Base-by-base conservation (phyloP, 495 filamentous ascomycete species). In the Saxophila tyrrhenica region DNA sequence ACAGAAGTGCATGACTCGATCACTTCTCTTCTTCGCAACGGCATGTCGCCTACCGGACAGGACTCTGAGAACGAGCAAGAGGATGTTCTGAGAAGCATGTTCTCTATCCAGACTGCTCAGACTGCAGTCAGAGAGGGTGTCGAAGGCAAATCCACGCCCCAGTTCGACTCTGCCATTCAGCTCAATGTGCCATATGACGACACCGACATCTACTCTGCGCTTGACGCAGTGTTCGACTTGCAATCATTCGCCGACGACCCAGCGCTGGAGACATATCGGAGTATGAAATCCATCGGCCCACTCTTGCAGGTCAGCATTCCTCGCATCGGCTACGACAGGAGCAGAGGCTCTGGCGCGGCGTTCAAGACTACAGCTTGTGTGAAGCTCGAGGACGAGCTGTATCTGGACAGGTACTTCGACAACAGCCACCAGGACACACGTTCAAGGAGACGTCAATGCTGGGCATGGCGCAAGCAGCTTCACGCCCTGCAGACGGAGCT, bases 1-100 rank as follows among this genome's bases (percentile, higher is more conserved):
- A 89, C 86, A 10, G 92, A 98, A 66, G 90, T 95, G 38, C 90
- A 95, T 65, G 87, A 87, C 39, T 90, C 92, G 64, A 83, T 94
- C 21, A 77, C 94, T 35, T 89, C 90, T 59, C 86, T 91, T 39
- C 75, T 95, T n/a, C 82, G 87, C 64, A 88, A 86, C 57, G 90
- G 89, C 2, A 89, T 95, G 62, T 82, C 79, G 57, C 76, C 88
- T 35, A 70, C 72, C 5, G 69, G 70, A 1, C 68, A 82, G 51
- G 80, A 78, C 24, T 66, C 75, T 11, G 75, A 80, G 39, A 84
- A 83, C 7, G 84, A 88, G 62, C 89, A 94, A 68, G 67, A 83
- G 7, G 94, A 97, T 65, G 73, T 75, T 44, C 79, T 96, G 42
- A 85, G 87, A 68, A 67, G 83, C 41, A 50, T 71, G 49, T 70